A percentile compares a stretch with the other conserved stretches of the same genome.
phyloP scores from a whole-genome alignment of 2,329 filamentous ascomycete genomes.

The Pyricularia sp. region DNA sequence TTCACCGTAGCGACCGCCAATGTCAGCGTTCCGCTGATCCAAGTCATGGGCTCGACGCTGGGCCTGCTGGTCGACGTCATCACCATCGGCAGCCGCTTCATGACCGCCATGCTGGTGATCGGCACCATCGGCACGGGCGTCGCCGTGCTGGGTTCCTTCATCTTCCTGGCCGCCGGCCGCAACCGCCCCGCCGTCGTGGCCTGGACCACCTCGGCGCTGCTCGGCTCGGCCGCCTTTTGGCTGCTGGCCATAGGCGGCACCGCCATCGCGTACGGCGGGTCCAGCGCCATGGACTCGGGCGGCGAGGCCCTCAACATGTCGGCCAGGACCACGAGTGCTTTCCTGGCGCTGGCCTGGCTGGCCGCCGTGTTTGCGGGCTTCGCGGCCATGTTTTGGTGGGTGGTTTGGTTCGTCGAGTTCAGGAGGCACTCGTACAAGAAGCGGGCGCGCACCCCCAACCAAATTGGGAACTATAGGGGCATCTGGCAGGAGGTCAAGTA shows the following conservation, averaged over 20 bases:
- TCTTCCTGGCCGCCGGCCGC: conserved; percentile 10
- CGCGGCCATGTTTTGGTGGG: conserved; percentile 12
- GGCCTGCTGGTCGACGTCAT: conserved; percentile 10
- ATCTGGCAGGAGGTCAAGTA: conserved; percentile 14
- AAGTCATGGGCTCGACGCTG: conserved; percentile 9
- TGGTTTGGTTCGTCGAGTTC: conserved; percentile 16
- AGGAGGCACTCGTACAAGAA: conserved; percentile 13
- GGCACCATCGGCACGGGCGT: conserved; percentile 9
- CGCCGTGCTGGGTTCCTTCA: conserved; percentile 10
- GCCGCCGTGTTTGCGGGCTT: conserved; percentile 9
- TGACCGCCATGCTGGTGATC: conserved; percentile 13
- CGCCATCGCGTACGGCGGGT: conserved; percentile 9
- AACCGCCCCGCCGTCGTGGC: conserved; percentile 8
- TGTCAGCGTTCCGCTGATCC: conserved; percentile 13
- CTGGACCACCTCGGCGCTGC: conserved; percentile 8
- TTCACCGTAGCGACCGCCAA: conserved; percentile 13
- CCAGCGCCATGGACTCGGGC: conserved; percentile 4
- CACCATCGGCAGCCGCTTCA: conserved; percentile 9
- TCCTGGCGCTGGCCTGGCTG: conserved; percentile 13
- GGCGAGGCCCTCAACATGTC: conserved; percentile 10
- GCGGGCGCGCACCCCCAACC: conserved; percentile 9
- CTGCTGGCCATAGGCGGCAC: conserved; percentile 11
- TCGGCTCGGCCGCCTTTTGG: conserved; percentile 8
- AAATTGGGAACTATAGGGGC: conserved; percentile 15
- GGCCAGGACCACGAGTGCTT: conserved; percentile 8